Evolutionary conservation across 441 rosid species (phyloP), one percentile per base, ranked within the genome.

Genomic region (Breynia disticha): DNA sequence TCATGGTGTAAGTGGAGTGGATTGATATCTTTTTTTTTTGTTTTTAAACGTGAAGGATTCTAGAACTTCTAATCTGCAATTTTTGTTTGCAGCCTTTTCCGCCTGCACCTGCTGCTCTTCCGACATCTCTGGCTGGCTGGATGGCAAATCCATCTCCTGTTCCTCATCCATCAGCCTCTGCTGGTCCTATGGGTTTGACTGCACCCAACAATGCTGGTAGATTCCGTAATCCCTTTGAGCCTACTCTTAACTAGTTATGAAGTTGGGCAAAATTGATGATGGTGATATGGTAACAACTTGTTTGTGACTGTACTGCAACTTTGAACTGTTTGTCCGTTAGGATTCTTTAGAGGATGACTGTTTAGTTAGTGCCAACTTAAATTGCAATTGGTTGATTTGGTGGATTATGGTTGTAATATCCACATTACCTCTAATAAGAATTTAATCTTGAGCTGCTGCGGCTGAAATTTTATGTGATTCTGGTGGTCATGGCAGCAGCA

Each of bases 101-200:
- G 75, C 79, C 90, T 2, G 44, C 78, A 46, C 84, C 86, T 48
- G 74, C 83, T 57, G 74, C 83, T 60, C 83, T 86, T 67, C 61
- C 87, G 51, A 72, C 86, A 53, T 63, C 95, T 60, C 80, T 83
- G 58, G 79, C 88, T 38, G 95, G 95, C 48, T 83, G 90, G 95
- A 83, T 83, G 95, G 87, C 88, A 20, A 83, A 72, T 72, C 72
- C 90, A 55, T 54, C 86, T 60, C 58, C 90, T 39, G 76, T 76
- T 41, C 79, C 87, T 59, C 83, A 86, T 55, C 81, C 84, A 2
- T 75, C 81, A 32, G 88, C 78, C 59, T 81, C 90, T 65, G 84
- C 73, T 15, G 90, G 84, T 47, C 84, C 87, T 37, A 59, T 83
- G 17, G 83, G 86, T 53, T 70, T 83, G 65, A 22, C 78, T 52